Evolutionary conservation across 2,329 filamentous ascomycete species (phyloP).

Genomic region (Didymella pomorum): DNA sequence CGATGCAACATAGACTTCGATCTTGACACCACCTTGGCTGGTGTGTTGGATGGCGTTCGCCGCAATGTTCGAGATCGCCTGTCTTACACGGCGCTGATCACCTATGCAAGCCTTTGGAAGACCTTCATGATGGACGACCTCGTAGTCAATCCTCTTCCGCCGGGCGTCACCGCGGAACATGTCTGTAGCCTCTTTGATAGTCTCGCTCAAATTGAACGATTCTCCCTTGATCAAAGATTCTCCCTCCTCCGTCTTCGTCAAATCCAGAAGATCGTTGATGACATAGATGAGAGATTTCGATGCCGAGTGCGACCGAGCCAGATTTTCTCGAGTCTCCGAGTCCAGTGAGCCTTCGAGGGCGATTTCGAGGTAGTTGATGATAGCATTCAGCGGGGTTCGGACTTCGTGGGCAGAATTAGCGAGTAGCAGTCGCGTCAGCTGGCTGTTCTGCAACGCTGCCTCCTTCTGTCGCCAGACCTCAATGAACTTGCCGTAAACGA

Average conservation of each 20-base stretch:
- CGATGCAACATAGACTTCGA: conserved; percentile 71
- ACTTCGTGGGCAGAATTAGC: conserved; percentile 93
- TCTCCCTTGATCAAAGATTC: conserved; percentile 81
- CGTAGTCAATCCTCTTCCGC: conserved; percentile 76
- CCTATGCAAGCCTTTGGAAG: conserved; percentile 77
- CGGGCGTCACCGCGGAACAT: conserved; percentile 77
- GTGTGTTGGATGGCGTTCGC: conserved; percentile 89
- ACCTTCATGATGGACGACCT: conserved; percentile 71
- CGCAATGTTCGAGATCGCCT: conserved; percentile 82
- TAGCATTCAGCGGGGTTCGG: conserved; percentile 87
- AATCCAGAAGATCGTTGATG: conserved; percentile 88
- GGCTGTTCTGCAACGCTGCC: conserved; percentile 79
- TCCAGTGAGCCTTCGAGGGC: conserved; percentile 83
- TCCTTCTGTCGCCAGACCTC: conserved; percentile 94
- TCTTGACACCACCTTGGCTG: conserved; percentile 68
- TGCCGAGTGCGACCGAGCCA: conserved; percentile 84
- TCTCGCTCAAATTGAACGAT: conserved; percentile 74
- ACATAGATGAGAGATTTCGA: conserved; percentile 94
- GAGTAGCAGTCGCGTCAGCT: conserved; percentile 78
- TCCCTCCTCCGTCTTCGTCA: conserved; percentile 88
- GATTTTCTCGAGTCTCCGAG: conserved; percentile 81
- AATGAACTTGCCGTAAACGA: conserved; percentile 90
- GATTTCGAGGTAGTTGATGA: conserved; percentile 94
- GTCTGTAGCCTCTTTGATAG: conserved; percentile 78
- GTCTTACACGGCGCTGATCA: conserved; percentile 80